These are phyloP conservation scores for Furcasterigmium furcatum DNA, from an alignment of 2,329 filamentous ascomycete species.

Conservation along the genomic window DNA sequence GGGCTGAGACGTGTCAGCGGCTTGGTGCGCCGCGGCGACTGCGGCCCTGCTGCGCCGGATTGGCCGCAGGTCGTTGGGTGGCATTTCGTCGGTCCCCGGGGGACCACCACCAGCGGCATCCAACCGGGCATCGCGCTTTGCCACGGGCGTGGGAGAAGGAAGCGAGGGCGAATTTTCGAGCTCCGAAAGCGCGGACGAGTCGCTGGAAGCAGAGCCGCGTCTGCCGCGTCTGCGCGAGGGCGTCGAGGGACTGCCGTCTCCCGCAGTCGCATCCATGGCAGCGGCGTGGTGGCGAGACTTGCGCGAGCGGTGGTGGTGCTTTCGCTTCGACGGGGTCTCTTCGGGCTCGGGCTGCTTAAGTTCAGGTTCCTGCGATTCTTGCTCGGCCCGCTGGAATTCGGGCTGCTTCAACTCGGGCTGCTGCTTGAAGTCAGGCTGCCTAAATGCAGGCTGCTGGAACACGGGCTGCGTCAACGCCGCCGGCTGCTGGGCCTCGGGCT, in stretches of 20 bases:
- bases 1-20: slow-evolving; percentile 1
- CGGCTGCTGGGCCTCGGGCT: too few relatives aligned
- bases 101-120: neutral
- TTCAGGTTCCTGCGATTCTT: too few relatives aligned
- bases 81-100: neutral
- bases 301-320: neutral
- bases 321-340: slow-evolving; percentile 11
- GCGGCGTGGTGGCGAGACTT: slow-evolving; percentile 6
- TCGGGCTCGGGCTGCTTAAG: too few relatives aligned
- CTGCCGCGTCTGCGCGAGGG: slow-evolving; percentile 30
- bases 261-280: slow-evolving; percentile 2
- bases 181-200: slow-evolving; percentile 38
- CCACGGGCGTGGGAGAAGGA: slow-evolving; percentile 30
- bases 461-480: too few relatives aligned
- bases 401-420: too few relatives aligned
- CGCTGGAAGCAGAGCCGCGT: slow-evolving; percentile 34
- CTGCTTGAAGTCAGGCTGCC: too few relatives aligned
- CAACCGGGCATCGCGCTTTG: neutral
- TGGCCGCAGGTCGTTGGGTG: slow-evolving; percentile 1
- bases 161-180: slow-evolving; percentile 18
- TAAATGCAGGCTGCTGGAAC: neutral
- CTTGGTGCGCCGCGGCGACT: neutral
- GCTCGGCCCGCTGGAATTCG: too few relatives aligned
- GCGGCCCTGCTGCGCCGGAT: neutral
- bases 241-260: slow-evolving; percentile 14